These are phyloP conservation scores for Scheffersomyces quercinus DNA, from an alignment of 1,139 yeast species.

Conservation along the genomic window DNA sequence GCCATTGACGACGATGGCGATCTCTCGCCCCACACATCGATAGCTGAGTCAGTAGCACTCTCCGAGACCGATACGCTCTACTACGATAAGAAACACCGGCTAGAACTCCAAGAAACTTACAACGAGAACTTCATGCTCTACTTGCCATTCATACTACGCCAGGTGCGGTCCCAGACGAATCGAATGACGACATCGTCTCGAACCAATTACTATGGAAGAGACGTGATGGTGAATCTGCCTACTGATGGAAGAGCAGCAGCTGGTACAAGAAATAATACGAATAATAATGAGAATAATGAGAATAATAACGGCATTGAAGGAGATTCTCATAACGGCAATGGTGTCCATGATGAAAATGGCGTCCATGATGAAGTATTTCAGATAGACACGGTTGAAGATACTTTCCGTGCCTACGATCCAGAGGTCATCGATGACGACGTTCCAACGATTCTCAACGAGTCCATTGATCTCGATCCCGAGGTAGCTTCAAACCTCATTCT, in stretches of 20 bases:
- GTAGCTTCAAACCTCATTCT: conserved; percentile 7
- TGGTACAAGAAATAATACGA: background rate
- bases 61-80: conserved; percentile 23
- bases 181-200: background rate
- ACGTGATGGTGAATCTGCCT: too few species aligned
- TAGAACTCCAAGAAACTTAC: conserved; percentile 37
- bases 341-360: background rate
- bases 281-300: background rate
- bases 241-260: background rate
- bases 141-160: conserved; percentile 37
- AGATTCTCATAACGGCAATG: background rate
- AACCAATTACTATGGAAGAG: background rate
- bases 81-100: conserved; percentile 16
- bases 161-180: conserved; percentile 16
- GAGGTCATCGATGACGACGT: conserved; percentile 18
- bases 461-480: conserved; percentile 8
- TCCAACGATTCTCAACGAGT: conserved; percentile 23
- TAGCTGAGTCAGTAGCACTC: conserved; percentile 11
- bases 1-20: conserved; percentile 2
- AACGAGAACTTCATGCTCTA: conserved; percentile 40
- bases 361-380: background rate
- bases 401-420: conserved; percentile 3
- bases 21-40: background rate
- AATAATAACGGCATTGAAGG: background rate
- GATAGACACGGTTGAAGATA: background rate